These are phyloP conservation scores for Skeletonema potamos DNA, from an alignment of 108 stramenopile species.

Conservation along the genomic window DNA sequence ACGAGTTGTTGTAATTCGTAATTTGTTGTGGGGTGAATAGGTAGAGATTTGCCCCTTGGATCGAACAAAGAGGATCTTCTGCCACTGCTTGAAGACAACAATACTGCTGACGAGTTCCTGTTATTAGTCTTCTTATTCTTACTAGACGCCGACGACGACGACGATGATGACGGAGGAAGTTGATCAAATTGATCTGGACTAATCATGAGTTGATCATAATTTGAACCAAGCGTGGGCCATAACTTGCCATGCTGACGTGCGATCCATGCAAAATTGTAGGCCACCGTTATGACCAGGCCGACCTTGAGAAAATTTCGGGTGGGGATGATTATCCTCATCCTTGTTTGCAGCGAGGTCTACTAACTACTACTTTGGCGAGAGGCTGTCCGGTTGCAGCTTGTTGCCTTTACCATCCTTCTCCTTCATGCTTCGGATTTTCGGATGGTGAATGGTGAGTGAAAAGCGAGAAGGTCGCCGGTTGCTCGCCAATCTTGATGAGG, in stretches of 20 bases:
- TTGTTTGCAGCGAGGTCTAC: too few relatives aligned
- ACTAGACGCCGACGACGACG: too few relatives aligned
- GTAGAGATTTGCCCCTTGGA: constrained; percentile 7
- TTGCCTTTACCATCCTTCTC: too few relatives aligned
- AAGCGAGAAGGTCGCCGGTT: too few relatives aligned
- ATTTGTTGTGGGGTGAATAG: not conserved
- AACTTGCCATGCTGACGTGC: not conserved
- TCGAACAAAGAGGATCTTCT: not conserved
- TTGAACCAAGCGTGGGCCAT: not conserved
- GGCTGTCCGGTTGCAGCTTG: too few relatives aligned
- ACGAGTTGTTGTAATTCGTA: constrained; percentile 16
- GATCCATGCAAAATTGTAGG: constrained; percentile 5
- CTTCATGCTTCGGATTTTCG: too few relatives aligned
- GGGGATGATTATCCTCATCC: not conserved
- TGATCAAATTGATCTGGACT: not conserved
- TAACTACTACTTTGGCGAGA: too few relatives aligned
- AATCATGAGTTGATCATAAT: not conserved
- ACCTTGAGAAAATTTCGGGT: not conserved
- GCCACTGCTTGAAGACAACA: too few relatives aligned
- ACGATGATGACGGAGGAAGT: not conserved
- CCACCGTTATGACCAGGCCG: not conserved
- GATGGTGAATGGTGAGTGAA: too few relatives aligned
- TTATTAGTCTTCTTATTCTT: not conserved
- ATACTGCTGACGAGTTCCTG: not conserved
- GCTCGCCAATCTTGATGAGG: too few relatives aligned